Base-by-base conservation (phyloP, 345 rosid species). In the Raphanus sativus region DNA sequence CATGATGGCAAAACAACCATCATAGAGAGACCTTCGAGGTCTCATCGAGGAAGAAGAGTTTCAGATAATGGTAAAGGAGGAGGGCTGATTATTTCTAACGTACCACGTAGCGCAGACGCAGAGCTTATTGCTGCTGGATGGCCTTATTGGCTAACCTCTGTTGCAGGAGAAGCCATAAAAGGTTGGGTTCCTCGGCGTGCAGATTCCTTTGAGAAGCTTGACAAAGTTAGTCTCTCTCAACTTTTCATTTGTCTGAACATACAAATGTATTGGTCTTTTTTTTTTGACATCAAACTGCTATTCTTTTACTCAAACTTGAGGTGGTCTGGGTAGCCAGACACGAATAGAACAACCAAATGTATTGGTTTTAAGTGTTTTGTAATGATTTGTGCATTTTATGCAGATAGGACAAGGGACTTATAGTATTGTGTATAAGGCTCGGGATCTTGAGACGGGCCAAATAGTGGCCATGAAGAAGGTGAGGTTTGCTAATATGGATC, bases 391-490 rank as follows among this genome's bases (percentile, higher is more conserved):
- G 1, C 1, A 21, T 36, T 74, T 62, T 32, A 10, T 84, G 88
- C 85, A 94, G 98, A 89, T 94, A 78, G 96, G 99, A 54, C 97
- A 92, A 84, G 99, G 99, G 84, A 92, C 98, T 71, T 94, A 94
- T 33, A 92, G 98, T 66, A 76, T 82, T 73, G 99, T 94, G 64
- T 92, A 90, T 59, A 92, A 76, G 74, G 99, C 92, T 4, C 82
- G 83, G 2, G 97, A 92, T 69, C 91, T 89, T 56, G 89, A 89
- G 80, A 86, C 86, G 2, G 90, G 89, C 0, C 87, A 88, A 75
- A 80, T 81, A 45, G 94, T 92, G 68, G 98, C 98, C 1, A 86
- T 92, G 97, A 94, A 94, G 91, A 94, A 92, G 83, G 99, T 94
- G 48, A 80, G 98, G 69, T 94, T 92, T 77, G 81, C 85, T 4